Evolutionary conservation across 257 asterid species (phyloP), one percentile per base, ranked within the genome.

Genomic region (Solanum phureja): DNA sequence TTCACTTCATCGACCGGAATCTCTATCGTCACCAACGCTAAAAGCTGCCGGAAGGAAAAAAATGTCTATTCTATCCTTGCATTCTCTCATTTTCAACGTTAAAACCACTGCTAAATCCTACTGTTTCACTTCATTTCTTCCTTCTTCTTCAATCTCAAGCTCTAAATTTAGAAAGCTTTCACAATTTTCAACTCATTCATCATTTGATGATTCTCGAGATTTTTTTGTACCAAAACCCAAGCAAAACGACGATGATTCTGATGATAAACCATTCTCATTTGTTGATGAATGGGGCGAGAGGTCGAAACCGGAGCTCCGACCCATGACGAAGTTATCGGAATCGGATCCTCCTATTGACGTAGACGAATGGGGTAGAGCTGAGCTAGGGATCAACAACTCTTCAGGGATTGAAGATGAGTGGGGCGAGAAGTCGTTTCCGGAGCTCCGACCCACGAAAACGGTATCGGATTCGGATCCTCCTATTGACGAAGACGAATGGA

Each of bases 221-320:
- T 77, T 24, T 13, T 40, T 77, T n/a, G 33, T 77, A 24, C 84
- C 35, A 40, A 77, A 77, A 75, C 9, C 11, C 11, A 38, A 75
- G 2, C 6, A 38, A n/a, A 24, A 42, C 60, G 44, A 49, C 40
- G 62, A 24, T 14, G 83, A 5, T 42, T 85, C 90, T 1, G 91
- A 87, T 16, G 72, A 64, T 33, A 83, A 91, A 6, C 93, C 94
- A 3, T 35, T 14, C 8, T n/a, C 89, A 5, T n/a, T 88, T 46
- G 91, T 86, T 2, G 99, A 96, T 71, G 99, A 95, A 89, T 95
- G 98, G 98, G 98, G 98, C 1, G 98, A 97, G 86, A 93, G 90
- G 72, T n/a, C 62, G 37, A 33, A 40, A 13, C 37, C n/a, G 37
- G 62, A 77, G 21, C 21, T 44, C 62, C 60, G 8, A 77, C 84